Evolutionary conservation across 179 eudicot genomes (phyloP), one percentile per base, ranked within the genome.

Genomic region (Spergularia azorica): DNA sequence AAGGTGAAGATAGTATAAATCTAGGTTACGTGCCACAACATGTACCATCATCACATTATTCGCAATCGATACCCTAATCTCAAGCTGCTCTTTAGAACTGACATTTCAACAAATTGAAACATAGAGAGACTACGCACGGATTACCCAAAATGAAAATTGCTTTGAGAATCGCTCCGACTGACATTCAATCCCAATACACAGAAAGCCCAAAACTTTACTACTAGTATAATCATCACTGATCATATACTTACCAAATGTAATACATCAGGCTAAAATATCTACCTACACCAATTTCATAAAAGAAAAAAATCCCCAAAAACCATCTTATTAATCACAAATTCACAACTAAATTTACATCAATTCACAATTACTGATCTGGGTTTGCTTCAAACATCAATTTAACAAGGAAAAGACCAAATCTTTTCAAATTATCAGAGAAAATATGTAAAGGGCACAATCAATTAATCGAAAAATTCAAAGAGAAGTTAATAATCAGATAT

Each of bases 321-420:
- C 6, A 50, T 14, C 17, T 9, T 21, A 13, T 26, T 63, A 71
- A 56, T n/a, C 18, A 36, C 63, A 71, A 56, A 36, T 36, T 46
- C 50, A 26, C 56, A 32, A 17, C 16, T 10, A 70, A 70, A 69
- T 10, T 18, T 13, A 4, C 58, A 72, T 26, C 38, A 56, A 64
- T 3, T 39, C 21, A 46, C 32, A 18, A 66, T 48, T 67, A 26
- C 54, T 67, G 17, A 73, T 74, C 64, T 61, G 84, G 77, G 79
- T 74, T 38, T 38, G 4, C 55, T 46, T 56, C 46, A 67, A 63
- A 68, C 66, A 63, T 4, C 76, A 63, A 67, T 32, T 57, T n/a
- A 70, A 64, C 39, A 58, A 10, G 0, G 38, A 15, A 56, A 69
- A 20, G 14, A 6, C 3, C 57, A 18, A 62, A 61, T 61, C 67